Conservation (phyloP, 78 protist species). For the Protostelium mycophagum region DNA sequence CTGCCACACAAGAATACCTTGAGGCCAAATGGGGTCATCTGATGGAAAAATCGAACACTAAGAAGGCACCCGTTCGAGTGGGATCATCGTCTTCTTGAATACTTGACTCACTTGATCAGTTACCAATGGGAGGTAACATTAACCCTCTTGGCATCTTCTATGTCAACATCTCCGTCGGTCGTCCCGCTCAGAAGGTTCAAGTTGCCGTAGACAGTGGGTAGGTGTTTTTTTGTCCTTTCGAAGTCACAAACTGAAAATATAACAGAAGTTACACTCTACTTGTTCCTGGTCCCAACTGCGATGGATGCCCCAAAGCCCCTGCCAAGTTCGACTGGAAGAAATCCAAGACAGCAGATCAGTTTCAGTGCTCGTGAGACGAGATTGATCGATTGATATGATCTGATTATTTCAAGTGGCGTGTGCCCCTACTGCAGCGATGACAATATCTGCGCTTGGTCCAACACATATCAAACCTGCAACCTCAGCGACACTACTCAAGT, state of each 20-base stretch:
- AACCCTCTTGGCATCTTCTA: neutral
- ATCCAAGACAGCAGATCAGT: neutral
- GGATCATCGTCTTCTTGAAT: neutral
- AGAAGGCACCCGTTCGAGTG: neutral
- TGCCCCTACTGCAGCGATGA: neutral
- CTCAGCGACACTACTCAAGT: neutral
- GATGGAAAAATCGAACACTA: neutral
- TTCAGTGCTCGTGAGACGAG: neutral
- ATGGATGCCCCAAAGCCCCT: neutral
- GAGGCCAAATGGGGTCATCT: neutral
- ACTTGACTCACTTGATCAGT: neutral
- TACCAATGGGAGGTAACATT: neutral
- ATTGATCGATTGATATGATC: neutral
- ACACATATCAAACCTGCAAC: neutral
- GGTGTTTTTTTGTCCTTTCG: neutral
- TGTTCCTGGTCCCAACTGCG: neutral
- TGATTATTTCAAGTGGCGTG: neutral
- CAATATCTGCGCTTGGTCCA: neutral
- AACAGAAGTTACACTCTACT: neutral
- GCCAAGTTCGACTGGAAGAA: neutral
- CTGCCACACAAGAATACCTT: neutral
- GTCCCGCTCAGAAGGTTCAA: neutral
- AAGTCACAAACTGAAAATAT: neutral
- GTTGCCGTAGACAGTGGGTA: slow-evolving; percentile 2
- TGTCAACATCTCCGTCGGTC: neutral